Evolutionary conservation across 106 monocot genomes (phyloP).

Genomic region (Dioscorea zingiberensis): DNA sequence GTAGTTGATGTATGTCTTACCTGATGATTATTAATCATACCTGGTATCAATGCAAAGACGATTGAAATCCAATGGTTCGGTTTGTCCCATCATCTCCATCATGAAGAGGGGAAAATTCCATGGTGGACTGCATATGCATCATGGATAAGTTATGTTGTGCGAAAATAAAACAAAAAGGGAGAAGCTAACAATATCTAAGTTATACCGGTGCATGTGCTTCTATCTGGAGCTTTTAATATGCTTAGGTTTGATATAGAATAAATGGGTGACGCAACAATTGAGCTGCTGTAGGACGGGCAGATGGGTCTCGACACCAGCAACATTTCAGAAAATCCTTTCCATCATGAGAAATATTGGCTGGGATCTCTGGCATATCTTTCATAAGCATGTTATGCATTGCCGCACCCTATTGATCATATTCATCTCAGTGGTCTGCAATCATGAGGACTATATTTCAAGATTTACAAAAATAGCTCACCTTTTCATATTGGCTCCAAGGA

Average conservation of each 20-base stretch:
- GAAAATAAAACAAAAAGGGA: neutral
- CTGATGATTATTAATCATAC: conserved; percentile 18
- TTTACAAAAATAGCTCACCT: conserved; percentile 37
- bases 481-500: conserved; percentile 86
- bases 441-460: too few relatives aligned
- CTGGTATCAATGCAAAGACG: conserved; percentile 24
- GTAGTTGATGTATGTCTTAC: too few relatives aligned
- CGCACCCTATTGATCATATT: conserved; percentile 40
- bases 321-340: conserved; percentile 65
- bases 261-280: conserved; percentile 83
- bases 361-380: conserved; percentile 92
- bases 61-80: conserved; percentile 15
- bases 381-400: conserved; percentile 99
- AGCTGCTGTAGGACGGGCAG: conserved; percentile 59
- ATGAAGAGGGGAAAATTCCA: conserved; percentile 35
- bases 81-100: conserved; percentile 31
- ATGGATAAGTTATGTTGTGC: neutral
- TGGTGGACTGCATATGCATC: conserved; percentile 18
- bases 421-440: too few relatives aligned
- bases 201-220: too few relatives aligned
- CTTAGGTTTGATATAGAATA: conserved; percentile 46
- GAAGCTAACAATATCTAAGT: too few relatives aligned
- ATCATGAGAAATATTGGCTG: conserved; percentile 69
- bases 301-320: conserved; percentile 84
- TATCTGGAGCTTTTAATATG: neutral